These are phyloP conservation scores for Handroanthus guayacan DNA, from an alignment of 257 asterid species.

Conservation along the genomic window DNA sequence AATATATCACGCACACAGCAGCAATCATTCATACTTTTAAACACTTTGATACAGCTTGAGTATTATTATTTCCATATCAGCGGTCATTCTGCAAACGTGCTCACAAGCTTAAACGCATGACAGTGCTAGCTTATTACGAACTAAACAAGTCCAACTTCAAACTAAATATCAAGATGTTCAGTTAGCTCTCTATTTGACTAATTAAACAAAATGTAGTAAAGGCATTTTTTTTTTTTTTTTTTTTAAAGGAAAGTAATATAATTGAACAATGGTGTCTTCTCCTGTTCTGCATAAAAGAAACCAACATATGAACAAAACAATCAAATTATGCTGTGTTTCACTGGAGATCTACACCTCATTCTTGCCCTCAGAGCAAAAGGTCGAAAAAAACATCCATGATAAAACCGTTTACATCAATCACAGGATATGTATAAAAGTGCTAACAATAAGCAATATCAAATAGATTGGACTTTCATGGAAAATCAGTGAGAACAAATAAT, in stretches of 20 bases:
- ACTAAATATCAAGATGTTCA: constrained; percentile 16
- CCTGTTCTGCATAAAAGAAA: constrained; percentile 13
- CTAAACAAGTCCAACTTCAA: constrained; percentile 11
- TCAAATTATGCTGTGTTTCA: neutral
- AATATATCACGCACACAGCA: constrained; percentile 22
- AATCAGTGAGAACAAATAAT: neutral
- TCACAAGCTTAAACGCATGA: constrained; percentile 1
- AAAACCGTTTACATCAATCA: constrained; percentile 9
- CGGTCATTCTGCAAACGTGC: neutral
- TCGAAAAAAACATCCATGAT: constrained; percentile 1
- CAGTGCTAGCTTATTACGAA: constrained; percentile 13
- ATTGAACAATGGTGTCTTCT: neutral
- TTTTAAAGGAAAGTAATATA: constrained; percentile 11
- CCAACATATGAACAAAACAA: neutral
- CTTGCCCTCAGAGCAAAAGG: constrained; percentile 4
- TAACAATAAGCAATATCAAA: neutral
- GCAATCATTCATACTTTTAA: constrained; percentile 1
- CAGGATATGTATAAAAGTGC: neutral
- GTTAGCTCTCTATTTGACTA: neutral
- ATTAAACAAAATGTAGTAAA: neutral
- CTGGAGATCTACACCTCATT: constrained; percentile 10
- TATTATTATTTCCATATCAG: constrained; percentile 1
- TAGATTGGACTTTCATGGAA: neutral
- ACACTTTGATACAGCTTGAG: constrained; percentile 22
- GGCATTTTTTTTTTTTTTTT: neutral